These are phyloP conservation scores for Boletellus deceptivus DNA, from an alignment of 1,284 basidiomycete genomes.

Conservation along the genomic window DNA sequence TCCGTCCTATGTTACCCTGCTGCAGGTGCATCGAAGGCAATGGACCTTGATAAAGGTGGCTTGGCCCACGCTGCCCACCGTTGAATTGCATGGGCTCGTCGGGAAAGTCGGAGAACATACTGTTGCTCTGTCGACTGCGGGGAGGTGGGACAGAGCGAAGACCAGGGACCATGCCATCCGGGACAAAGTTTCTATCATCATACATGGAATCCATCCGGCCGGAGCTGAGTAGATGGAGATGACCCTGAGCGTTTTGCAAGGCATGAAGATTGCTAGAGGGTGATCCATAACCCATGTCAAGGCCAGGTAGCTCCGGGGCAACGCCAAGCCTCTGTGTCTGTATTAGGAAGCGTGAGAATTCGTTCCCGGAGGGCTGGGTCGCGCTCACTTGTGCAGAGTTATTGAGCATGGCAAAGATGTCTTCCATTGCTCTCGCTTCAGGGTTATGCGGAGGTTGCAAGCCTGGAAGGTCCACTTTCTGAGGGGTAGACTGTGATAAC, in stretches of 20 bases:
- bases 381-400: slow-evolving; percentile 34
- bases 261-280: slow-evolving; percentile 22
- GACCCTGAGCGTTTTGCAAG: slow-evolving; percentile 45
- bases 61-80: slow-evolving; percentile 52
- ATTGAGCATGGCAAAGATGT: slow-evolving; percentile 56
- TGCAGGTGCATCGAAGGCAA: slow-evolving; percentile 51
- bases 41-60: slow-evolving; percentile 54
- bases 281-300: slow-evolving; percentile 28
- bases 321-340: slow-evolving; percentile 31
- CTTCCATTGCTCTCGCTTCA: slow-evolving; percentile 65
- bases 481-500: slow-evolving; percentile 45
- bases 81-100: slow-evolving; percentile 65
- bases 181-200: slow-evolving; percentile 75
- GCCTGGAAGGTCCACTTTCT: slow-evolving; percentile 45
- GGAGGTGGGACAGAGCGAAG: slow-evolving; percentile 62
- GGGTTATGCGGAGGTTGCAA: slow-evolving; percentile 37
- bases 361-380: background rate
- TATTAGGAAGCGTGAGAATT: slow-evolving; percentile 3
- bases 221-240: slow-evolving; percentile 38
- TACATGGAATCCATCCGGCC: slow-evolving; percentile 64
- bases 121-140: slow-evolving; percentile 55
- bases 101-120: slow-evolving; percentile 55
- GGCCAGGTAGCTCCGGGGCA: slow-evolving; percentile 21
- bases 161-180: slow-evolving; percentile 81
- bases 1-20: slow-evolving; percentile 46